These are phyloP conservation scores for Inga oerstediana DNA, from an alignment of 306 rosid genomes.

Conservation along the genomic window DNA sequence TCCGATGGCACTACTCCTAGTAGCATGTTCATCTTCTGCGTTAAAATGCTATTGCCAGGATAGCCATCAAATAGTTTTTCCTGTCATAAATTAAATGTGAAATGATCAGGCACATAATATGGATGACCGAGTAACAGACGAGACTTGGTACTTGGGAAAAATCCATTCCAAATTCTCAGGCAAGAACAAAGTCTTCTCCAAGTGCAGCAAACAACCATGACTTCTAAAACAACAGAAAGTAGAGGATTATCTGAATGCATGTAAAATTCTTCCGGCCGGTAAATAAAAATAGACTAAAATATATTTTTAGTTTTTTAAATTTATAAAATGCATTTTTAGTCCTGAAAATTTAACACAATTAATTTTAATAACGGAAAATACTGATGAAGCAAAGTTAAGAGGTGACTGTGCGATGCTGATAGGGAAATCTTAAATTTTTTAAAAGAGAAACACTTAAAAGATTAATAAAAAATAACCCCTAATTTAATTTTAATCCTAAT, in stretches of 20 bases:
- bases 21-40: slow-evolving; percentile 45
- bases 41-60: slow-evolving; percentile 36
- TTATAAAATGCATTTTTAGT: too few species aligned
- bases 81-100: slow-evolving; percentile 34
- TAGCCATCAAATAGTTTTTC: slow-evolving; percentile 55
- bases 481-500: too few species aligned
- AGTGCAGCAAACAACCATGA: not conserved
- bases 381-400: too few species aligned
- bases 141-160: not conserved
- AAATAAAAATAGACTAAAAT: too few species aligned
- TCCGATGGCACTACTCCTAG: slow-evolving; percentile 46
- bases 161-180: not conserved
- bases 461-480: too few species aligned
- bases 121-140: slow-evolving; percentile 4
- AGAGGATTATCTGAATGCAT: not conserved
- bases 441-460: too few species aligned
- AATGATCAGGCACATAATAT: not conserved
- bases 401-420: too few species aligned
- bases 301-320: too few species aligned
- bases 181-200: not conserved
- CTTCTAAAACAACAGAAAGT: not conserved
- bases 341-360: too few species aligned
- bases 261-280: too few species aligned
- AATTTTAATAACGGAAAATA: too few species aligned
- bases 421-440: too few species aligned